phyloP scores from a whole-genome alignment of 768 basidiomycete genomes.

The Boletus rufocinnamomeus region DNA sequence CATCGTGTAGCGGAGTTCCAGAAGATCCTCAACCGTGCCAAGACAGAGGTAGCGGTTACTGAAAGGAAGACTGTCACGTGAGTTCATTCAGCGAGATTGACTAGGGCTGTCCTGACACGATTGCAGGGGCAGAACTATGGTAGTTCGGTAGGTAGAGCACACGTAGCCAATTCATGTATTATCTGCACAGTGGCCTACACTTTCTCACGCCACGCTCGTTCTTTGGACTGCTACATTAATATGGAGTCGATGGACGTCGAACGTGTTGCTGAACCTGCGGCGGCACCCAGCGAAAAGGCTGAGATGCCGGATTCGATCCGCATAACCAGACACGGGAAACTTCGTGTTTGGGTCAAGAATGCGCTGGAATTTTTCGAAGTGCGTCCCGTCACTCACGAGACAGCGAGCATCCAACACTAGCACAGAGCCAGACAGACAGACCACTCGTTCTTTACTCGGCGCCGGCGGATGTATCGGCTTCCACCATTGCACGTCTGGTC shows the following conservation, averaged over 20 bases:
- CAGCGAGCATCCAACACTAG: slow-evolving; percentile 9
- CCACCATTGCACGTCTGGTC: slow-evolving; percentile 62
- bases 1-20: slow-evolving; percentile 93
- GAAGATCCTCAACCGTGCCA: slow-evolving; percentile 93
- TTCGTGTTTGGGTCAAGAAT: slow-evolving; percentile 52
- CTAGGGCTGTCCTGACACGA: slow-evolving; percentile 9
- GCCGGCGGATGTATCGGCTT: slow-evolving; percentile 40
- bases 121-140: slow-evolving; percentile 57
- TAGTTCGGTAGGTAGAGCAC: slow-evolving; percentile 43
- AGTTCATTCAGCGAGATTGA: slow-evolving; percentile 13
- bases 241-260: slow-evolving; percentile 22
- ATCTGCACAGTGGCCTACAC: not conserved
- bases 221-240: not conserved
- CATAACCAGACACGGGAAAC: slow-evolving; percentile 58
- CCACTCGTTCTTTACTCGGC: slow-evolving; percentile 63
- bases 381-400: slow-evolving; percentile 18
- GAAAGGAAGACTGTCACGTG: slow-evolving; percentile 94
- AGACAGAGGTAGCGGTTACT: slow-evolving; percentile 79
- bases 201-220: slow-evolving; percentile 26
- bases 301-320: slow-evolving; percentile 41
- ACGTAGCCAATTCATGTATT: not conserved
- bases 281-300: slow-evolving; percentile 7
- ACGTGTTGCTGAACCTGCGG: not conserved
- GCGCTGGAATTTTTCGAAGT: slow-evolving; percentile 59
- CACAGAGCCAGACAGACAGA: slow-evolving; percentile 48